Evolutionary conservation across 78 protist genomes (phyloP), one percentile per base, ranked within the genome.

Genomic region (Dictyostelium intermedium): DNA sequence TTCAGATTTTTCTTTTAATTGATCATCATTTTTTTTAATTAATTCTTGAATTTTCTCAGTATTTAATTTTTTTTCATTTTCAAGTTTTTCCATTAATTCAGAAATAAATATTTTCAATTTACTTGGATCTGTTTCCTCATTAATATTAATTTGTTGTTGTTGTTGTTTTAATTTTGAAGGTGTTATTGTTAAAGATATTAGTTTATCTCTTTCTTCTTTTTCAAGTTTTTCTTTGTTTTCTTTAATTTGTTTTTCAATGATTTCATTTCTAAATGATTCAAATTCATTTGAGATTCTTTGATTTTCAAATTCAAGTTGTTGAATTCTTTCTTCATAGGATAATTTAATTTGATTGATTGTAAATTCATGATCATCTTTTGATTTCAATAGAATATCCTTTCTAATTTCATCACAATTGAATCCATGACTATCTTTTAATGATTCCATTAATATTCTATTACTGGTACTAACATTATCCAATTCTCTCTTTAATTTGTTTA

Each of bases 331-430:
- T 3, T 77, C 63, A 25, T 41, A 77, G 5, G 0, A 6, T 25
- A n/a, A 3, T 25, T 77, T 77, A 13, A 77, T 2, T 73, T 73
- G 81, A 32, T 25, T 32, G 18, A 43, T 39, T 41, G 30, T 18
- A 23, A 77, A 77, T 77, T 43, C 41, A 66, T 77, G 61, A n/a
- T 77, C 82, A 13, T 77, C 82, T 9, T 77, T 9, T n/a, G 45
- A 7, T 41, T 18, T 39, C 2, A 2, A n/a, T 39, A n/a, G 2
- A n/a, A 77, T 77, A 43, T 43, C 82, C 4, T 77, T 77, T 35
- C 8, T 77, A 11, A 77, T 41, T 5, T n/a, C 37, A 7, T 77
- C 82, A 77, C 14, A 35, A 41, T 77, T 34, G 5, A 77, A 35
- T 23, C 63, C 27, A 41, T 43, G 63, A n/a, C 47, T 20, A 16